Evolutionary conservation across 208 protist species (phyloP), one percentile per base, ranked within the genome.

Genomic region (Entamoeba dispar): DNA sequence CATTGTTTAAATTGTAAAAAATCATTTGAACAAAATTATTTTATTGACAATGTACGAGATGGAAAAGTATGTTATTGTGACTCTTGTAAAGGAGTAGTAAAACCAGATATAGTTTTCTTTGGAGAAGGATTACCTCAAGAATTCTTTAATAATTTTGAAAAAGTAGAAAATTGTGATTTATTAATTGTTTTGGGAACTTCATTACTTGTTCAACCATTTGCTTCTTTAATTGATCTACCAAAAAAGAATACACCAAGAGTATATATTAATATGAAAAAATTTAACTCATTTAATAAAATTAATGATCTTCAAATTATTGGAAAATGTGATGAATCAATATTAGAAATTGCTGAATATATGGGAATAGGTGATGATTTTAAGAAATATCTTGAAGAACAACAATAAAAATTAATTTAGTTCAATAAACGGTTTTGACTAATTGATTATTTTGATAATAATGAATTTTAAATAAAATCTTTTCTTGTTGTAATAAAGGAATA

Each of bases 101-200:
- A 95, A 57, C 94, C 94, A 31, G 93, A 95, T 55, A 95, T 96
- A 27, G 95, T 96, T 69, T 96, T 96, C 52, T 96, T 96, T 93
- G 95, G 95, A 19, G 96, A 96, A 92, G 5, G 34, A 14, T 91
- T 96, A 50, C 91, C 91, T 7, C 12, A 50, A 49, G 2, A 10
- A 15, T 92, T 92, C 49, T 92, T 92, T 55, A 10, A 52, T 34
- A 34, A 14, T 34, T 31, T 49, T 50, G 19, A 47, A 34, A n/a
- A 92, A 34, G 43, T 92, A n/a, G 19, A 50, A 50, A 2, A 92
- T 0, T 51, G 91, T 55, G 91, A 92, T 38, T 92, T 92, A 49
- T 15, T 92, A 10, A 50, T 92, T 92, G 12, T 49, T 50, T 34
- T 92, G 0, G 91, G 91, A 27, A 92, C 91, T 52, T 92, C 91